Evolutionary conservation across 1,284 basidiomycete species (phyloP).

Genomic region (Cerioporus squamosus): DNA sequence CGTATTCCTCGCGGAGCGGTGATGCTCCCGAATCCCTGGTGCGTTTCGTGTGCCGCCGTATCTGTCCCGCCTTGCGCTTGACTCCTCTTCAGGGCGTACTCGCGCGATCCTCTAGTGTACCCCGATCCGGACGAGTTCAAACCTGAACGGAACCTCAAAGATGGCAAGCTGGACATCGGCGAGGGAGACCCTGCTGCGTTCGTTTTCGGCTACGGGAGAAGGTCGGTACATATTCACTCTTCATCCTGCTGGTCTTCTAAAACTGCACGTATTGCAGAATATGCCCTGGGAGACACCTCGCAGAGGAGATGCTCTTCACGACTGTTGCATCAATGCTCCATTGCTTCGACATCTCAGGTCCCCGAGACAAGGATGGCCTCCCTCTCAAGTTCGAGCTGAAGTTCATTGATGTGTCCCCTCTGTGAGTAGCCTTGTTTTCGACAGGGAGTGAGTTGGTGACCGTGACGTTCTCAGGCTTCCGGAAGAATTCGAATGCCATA

Average conservation of each 20-base stretch:
- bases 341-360: background rate
- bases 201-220: constrained; percentile 11
- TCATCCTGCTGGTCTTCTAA: no score
- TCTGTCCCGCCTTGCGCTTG: no score
- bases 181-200: background rate
- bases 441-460: background rate
- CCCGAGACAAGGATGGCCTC: background rate
- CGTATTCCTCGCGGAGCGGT: no score
- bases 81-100: constrained; percentile 8
- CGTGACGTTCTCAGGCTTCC: background rate
- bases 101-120: background rate
- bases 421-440: background rate
- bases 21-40: no score
- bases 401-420: background rate
- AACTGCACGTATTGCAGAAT: no score
- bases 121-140: constrained; percentile 6
- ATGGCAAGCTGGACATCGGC: background rate
- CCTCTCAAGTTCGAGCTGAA: background rate
- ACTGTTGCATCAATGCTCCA: constrained; percentile 2
- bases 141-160: constrained; percentile 8
- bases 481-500: no score
- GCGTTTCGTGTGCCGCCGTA: no score
- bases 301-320: constrained; percentile 1
- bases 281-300: constrained; percentile 7
- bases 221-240: no score